These are phyloP conservation scores for Pyricularia sp. DNA, from an alignment of 2,329 filamentous ascomycete species.

Conservation along the genomic window DNA sequence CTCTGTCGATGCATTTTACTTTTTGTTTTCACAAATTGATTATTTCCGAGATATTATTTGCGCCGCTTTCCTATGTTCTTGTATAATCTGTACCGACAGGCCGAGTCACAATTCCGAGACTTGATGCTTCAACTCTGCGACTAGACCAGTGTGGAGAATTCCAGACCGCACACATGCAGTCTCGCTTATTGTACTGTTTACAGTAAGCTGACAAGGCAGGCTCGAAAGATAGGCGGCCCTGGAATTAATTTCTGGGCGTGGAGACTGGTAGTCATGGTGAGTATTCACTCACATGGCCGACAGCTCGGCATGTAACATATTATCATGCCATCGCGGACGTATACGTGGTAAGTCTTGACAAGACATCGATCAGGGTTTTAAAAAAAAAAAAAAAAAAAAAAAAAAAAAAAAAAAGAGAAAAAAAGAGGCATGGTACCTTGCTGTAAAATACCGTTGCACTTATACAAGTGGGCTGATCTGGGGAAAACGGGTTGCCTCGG, in stretches of 20 bases:
- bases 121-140: background rate
- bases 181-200: background rate
- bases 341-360: background rate
- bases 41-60: background rate
- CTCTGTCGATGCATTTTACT: background rate
- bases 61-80: too few relatives aligned
- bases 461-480: background rate
- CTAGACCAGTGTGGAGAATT: too few relatives aligned
- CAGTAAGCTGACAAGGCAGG: background rate
- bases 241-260: background rate
- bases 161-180: background rate
- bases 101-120: background rate
- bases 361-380: background rate
- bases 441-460: background rate
- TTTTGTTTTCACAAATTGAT: background rate
- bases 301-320: background rate
- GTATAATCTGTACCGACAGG: background rate
- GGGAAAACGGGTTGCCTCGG: background rate
- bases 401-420: too few relatives aligned
- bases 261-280: background rate
- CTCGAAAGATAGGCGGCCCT: background rate
- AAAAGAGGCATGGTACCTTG: too few relatives aligned
- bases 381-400: too few relatives aligned
- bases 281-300: too few relatives aligned
- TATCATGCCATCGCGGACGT: background rate